Evolutionary conservation across 208 protist genomes (phyloP), one percentile per base, ranked within the genome.

Genomic region (Angomonas ambiguus): DNA sequence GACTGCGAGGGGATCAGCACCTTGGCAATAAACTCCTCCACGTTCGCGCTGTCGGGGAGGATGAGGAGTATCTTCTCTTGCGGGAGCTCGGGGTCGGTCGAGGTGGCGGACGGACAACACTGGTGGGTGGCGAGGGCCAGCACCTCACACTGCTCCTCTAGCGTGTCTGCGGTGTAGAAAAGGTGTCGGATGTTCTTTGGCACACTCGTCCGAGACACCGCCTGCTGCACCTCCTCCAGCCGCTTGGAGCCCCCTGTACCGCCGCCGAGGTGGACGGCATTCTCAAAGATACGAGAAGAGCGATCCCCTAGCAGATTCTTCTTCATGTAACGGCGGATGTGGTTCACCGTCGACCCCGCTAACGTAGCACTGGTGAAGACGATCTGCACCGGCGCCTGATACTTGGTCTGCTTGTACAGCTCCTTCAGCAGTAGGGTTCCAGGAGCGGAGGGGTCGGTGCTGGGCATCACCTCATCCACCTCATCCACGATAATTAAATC

Each of bases 341-440:
- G 91, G 66, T 92, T 93, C 1, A 96, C 87, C 18, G 84, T 92
- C 0, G 87, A 92, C 1, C 85, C 87, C 8, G 84, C 81, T 0
- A 96, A 79, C 10, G 91, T 96, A 10, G 88, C 91, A 63, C 87
- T 93, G 11, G 85, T 96, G 69, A 96, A 88, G 31, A 96, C 65
- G 22, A 96, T 72, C 69, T 96, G 87, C 62, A 92, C 69, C 10
- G 91, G 91, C 1, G 91, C 81, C 65, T 96, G 85, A 45, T 93
- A 96, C 80, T 93, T 93, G 25, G 82, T 76, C 72, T 90, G 82
- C 31, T 74, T 74, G 51, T 85, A 93, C 10, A 96, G 70, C 71
- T 96, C 84, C 70, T 85, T 87, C 60, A 96, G 72, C 2, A 96
- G 82, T 0, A 79, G 67, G 68, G 92, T 94, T 25, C 91, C 91